These are phyloP conservation scores for Nannizzia gypsea DNA, from an alignment of 2,329 filamentous ascomycete genomes.

Conservation along the genomic window DNA sequence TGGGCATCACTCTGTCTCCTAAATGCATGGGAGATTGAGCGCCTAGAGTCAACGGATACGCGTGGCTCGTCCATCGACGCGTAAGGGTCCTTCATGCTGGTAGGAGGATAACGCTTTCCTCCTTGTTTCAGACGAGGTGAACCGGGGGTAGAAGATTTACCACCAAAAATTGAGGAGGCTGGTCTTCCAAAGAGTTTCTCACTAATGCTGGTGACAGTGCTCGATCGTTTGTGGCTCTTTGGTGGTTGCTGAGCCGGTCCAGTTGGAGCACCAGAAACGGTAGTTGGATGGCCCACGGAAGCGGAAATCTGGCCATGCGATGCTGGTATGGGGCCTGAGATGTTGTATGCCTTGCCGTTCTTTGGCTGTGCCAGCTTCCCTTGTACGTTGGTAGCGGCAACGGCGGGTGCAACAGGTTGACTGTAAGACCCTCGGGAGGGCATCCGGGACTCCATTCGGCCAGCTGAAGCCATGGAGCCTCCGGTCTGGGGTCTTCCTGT, in stretches of 20 bases:
- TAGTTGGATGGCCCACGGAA: conserved; percentile 50
- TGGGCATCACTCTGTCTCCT: conserved; percentile 61
- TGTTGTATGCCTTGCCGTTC: conserved; percentile 54
- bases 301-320: conserved; percentile 40
- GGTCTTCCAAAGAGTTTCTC: conserved; percentile 77
- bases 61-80: conserved; percentile 48
- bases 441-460: conserved; percentile 41
- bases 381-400: conserved; percentile 79
- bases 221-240: conserved; percentile 53
- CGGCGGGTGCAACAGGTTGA: conserved; percentile 73
- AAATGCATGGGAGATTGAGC: conserved; percentile 58
- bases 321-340: conserved; percentile 54
- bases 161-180: conserved; percentile 64
- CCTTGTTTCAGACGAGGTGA: conserved; percentile 36
- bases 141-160: conserved; percentile 29
- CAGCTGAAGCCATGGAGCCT: conserved; percentile 60
- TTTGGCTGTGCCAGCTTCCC: conserved; percentile 78
- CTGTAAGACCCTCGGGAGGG: conserved; percentile 73
- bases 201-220: conserved; percentile 67
- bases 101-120: conserved; percentile 66
- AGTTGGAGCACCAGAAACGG: conserved; percentile 45
- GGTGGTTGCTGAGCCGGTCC: conserved; percentile 40
- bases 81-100: conserved; percentile 60
- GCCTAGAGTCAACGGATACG: conserved; percentile 55
- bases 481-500: conserved; percentile 62